phyloP scores from a whole-genome alignment of 805 yeast genomes.

The Starmera quercuum region DNA sequence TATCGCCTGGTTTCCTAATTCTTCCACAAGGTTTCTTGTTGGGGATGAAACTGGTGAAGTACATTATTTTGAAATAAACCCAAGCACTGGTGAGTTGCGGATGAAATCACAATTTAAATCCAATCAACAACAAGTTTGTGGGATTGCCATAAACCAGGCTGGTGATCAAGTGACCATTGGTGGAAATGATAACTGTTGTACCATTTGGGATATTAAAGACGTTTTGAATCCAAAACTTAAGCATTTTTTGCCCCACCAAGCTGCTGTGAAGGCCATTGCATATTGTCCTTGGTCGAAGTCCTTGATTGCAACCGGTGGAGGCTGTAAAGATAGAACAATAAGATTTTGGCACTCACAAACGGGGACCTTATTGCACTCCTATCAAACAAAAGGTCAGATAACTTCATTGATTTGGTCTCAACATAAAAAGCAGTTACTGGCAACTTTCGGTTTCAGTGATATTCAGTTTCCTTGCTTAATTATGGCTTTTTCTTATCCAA shows the following conservation, averaged over 20 bases:
- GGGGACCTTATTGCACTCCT: conserved; percentile 59
- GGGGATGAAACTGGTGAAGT: conserved; percentile 67
- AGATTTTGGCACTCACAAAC: conserved; percentile 82
- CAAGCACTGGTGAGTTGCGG: conserved; percentile 12
- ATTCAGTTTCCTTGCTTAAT: conserved; percentile 42
- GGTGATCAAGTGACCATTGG: conserved; percentile 65
- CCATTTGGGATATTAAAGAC: conserved; percentile 62
- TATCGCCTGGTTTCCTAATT: conserved; percentile 48
- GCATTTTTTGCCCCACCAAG: conserved; percentile 55
- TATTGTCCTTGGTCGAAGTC: conserved; percentile 87
- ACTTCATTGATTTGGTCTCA: conserved; percentile 77
- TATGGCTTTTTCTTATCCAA: conserved; percentile 61
- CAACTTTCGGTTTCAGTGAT: conserved; percentile 77
- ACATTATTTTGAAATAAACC: conserved; percentile 26
- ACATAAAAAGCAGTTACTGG: conserved; percentile 54
- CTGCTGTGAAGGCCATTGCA: conserved; percentile 87
- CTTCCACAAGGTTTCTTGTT: conserved; percentile 33
- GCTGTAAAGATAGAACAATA: conserved; percentile 71
- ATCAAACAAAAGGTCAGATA: conserved; percentile 62
- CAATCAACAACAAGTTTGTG: conserved; percentile 56
- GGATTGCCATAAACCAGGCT: conserved; percentile 52
- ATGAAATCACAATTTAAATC: conserved; percentile 29
- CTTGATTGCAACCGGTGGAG: conserved; percentile 86
- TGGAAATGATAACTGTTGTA: conserved; percentile 74
- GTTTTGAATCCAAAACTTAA: conserved; percentile 32